Percentiles rank a stretch among this genome's conserved stretches.
Conservation (phyloP, 2,329 filamentous ascomycete species). For the Colletotrichum truncatum region DNA sequence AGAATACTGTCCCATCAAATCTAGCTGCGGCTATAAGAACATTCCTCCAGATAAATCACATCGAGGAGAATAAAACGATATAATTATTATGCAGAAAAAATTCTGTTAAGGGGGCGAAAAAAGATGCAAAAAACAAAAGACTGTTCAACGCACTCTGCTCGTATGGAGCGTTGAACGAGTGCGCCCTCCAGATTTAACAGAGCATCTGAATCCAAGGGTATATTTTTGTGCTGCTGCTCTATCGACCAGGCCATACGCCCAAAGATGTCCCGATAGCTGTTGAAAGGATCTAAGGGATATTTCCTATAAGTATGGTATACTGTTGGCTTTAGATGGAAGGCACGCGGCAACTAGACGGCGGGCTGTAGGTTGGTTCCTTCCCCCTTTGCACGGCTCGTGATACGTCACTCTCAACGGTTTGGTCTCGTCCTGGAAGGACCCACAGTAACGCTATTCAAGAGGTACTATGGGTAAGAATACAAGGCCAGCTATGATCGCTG, state of each 20-base stretch:
- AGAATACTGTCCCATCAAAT: no score
- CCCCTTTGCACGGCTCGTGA: background rate
- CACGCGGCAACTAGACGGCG: background rate
- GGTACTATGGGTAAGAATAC: no score
- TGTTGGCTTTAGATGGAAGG: background rate
- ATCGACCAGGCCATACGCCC: background rate
- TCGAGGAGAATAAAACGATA: no score
- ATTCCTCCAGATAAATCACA: no score
- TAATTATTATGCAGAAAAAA: no score
- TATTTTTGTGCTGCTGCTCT: background rate
- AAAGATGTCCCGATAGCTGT: background rate
- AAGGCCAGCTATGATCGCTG: no score
- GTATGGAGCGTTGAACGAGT: background rate
- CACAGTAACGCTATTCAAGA: no score
- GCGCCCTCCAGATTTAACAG: background rate
- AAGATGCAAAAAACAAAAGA: background rate
- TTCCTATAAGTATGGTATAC: background rate
- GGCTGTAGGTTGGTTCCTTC: background rate
- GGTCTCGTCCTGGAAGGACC: no score
- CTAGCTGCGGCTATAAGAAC: no score
- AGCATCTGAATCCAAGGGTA: background rate
- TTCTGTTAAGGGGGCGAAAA: no score
- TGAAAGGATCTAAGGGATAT: background rate
- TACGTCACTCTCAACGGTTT: no score
- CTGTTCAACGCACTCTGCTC: background rate